Evolutionary conservation across 805 yeast species (phyloP).

Genomic region (Cyberlindnera meyerae): DNA sequence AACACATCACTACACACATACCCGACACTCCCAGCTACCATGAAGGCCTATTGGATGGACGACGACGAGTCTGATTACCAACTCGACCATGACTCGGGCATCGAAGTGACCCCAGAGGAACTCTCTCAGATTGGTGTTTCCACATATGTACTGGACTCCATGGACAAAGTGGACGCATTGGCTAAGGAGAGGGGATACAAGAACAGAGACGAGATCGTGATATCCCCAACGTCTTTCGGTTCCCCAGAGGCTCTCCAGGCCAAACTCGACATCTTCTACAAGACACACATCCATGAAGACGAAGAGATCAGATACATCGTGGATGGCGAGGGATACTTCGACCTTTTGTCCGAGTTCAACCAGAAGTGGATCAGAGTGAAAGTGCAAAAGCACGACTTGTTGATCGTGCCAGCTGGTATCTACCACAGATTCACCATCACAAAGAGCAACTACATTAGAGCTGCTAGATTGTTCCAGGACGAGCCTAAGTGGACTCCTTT

Average conservation of each 20-base stretch:
- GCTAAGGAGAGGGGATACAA: conserved; percentile 71
- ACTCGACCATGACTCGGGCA: conserved; percentile 69
- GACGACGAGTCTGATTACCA: conserved; percentile 55
- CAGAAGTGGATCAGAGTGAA: conserved; percentile 75
- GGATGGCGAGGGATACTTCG: conserved; percentile 91
- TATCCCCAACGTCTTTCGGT: conserved; percentile 56
- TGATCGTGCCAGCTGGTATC: conserved; percentile 85
- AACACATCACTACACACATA: too few relatives aligned
- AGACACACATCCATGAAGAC: conserved; percentile 92
- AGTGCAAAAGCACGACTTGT: conserved; percentile 56
- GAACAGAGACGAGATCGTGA: conserved; percentile 68
- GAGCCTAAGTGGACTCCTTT: conserved; percentile 96
- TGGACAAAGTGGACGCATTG: conserved; percentile 53
- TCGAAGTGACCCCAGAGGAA: conserved; percentile 42
- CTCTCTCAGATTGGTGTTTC: conserved; percentile 63
- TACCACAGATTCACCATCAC: conserved; percentile 89
- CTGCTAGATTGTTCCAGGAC: conserved; percentile 81
- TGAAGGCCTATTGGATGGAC: conserved; percentile 59
- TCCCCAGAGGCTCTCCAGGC: conserved; percentile 58
- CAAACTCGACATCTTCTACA: conserved; percentile 66
- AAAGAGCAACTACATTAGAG: conserved; percentile 56
- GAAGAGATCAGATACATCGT: conserved; percentile 90
- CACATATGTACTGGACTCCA: conserved; percentile 46
- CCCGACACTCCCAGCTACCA: conserved; percentile 2
- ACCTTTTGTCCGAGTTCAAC: conserved; percentile 56